A percentile compares a stretch with the other conserved stretches of the same genome.
These are phyloP conservation scores for Diplodia mutila DNA, from an alignment of 2,329 filamentous ascomycete species.

Conservation along the genomic window DNA sequence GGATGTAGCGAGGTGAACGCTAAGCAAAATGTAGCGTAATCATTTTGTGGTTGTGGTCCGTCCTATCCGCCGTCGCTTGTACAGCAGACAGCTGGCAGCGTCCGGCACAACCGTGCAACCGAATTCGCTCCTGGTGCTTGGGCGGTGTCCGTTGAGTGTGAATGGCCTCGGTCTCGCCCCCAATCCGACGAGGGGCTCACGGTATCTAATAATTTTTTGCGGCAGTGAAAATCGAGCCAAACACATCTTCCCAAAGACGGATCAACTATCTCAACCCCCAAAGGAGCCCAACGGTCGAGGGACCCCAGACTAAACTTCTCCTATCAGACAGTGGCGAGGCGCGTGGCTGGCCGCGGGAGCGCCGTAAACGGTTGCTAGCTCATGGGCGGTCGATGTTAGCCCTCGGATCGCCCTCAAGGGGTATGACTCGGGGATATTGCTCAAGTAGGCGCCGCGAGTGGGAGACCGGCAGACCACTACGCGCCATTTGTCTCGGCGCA, in stretches of 20 bases:
- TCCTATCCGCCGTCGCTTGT: not conserved
- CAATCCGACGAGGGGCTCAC: not conserved
- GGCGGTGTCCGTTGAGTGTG: not conserved
- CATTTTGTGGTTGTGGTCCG: not conserved
- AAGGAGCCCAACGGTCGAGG: not conserved
- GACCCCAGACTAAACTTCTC: conserved; percentile 12
- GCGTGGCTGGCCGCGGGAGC: conserved; percentile 6
- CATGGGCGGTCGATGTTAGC: not conserved
- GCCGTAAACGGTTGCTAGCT: conserved; percentile 17
- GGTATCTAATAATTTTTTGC: not conserved
- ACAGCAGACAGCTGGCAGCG: not conserved
- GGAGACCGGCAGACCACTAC: not conserved
- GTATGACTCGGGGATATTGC: conserved; percentile 6
- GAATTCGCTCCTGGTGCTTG: too few species aligned
- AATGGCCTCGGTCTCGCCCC: not conserved
- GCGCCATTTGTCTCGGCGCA: conserved; percentile 15
- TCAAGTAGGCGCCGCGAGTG: not conserved
- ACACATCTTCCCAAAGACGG: not conserved
- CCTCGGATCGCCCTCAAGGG: conserved; percentile 5
- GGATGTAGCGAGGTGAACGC: not conserved
- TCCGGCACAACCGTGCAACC: not conserved
- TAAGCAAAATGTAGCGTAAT: conserved; percentile 3
- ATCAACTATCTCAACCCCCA: conserved; percentile 1
- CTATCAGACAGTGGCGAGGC: not conserved
- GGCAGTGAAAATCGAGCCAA: not conserved